phyloP scores from a whole-genome alignment of 2,329 filamentous ascomycete species.

The Colletotrichum sp. region DNA sequence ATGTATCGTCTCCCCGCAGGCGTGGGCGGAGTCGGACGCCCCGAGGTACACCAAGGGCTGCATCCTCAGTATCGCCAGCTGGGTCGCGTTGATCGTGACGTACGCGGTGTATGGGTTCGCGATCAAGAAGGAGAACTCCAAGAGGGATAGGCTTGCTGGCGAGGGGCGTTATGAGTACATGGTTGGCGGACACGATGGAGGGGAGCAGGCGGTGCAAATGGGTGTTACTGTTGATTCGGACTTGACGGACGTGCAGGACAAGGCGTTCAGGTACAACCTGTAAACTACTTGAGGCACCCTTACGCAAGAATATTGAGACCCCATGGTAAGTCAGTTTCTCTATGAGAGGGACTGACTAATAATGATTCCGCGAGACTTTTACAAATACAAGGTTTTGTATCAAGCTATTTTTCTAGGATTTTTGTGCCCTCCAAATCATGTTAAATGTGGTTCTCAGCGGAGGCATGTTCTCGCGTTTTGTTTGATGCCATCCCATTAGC shows the following conservation, averaged over 20 bases:
- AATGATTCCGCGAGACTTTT: too few species aligned
- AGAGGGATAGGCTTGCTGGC: not conserved
- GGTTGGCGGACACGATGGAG: not conserved
- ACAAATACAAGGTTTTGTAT: too few species aligned
- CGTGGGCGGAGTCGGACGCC: slow-evolving; percentile 26
- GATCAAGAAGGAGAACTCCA: not conserved
- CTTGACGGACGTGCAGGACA: slow-evolving; percentile 27
- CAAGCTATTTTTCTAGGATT: too few species aligned
- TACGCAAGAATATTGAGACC: too few species aligned
- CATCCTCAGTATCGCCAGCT: slow-evolving; percentile 22
- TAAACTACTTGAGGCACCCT: not conserved
- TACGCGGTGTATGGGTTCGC: not conserved
- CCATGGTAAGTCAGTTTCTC: too few species aligned
- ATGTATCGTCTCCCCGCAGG: slow-evolving; percentile 27
- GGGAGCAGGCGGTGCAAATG: not conserved
- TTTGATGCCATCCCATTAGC: too few species aligned
- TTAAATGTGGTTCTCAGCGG: too few species aligned
- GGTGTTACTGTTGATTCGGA: slow-evolving; percentile 23
- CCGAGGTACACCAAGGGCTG: slow-evolving; percentile 26
- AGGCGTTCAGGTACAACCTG: slow-evolving; percentile 27
- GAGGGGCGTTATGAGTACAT: not conserved
- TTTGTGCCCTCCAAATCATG: too few species aligned
- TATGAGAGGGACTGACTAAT: too few species aligned
- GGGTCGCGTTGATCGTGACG: slow-evolving; percentile 19
- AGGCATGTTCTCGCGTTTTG: too few species aligned